phyloP scores from a whole-genome alignment of 352 stramenopile genomes.

The Pythium sukuiense region DNA sequence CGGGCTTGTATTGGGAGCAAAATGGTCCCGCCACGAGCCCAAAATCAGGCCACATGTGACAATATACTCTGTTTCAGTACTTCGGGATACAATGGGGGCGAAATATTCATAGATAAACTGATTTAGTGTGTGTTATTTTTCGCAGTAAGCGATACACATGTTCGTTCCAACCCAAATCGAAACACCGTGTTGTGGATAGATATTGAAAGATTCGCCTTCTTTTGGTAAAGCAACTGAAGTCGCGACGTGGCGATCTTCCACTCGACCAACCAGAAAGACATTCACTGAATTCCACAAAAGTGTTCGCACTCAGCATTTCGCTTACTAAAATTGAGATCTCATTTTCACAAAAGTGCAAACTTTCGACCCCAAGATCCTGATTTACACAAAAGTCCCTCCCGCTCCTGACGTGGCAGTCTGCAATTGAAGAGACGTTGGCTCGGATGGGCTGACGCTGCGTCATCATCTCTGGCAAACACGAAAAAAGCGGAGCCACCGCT shows the following conservation, averaged over 20 bases:
- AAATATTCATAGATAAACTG: not conserved
- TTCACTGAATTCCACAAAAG: slow-evolving; percentile 7
- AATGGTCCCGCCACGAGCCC: not conserved
- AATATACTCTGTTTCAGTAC: slow-evolving; percentile 1
- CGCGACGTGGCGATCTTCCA: slow-evolving; percentile 22
- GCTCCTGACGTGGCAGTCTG: slow-evolving; percentile 17
- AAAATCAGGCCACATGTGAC: slow-evolving; percentile 12
- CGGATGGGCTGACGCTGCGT: slow-evolving; percentile 35
- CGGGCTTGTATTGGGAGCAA: slow-evolving; percentile 16
- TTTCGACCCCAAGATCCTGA: not conserved
- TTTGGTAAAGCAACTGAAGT: no score
- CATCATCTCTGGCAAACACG: not conserved
- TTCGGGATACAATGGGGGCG: not conserved
- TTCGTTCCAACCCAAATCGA: not conserved
- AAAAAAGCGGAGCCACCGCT: not conserved
- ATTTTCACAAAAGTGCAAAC: not conserved
- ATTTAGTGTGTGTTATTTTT: not conserved
- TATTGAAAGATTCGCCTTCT: no score
- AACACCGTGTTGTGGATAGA: slow-evolving; percentile 3
- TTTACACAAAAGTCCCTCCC: slow-evolving; percentile 27
- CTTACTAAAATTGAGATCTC: not conserved
- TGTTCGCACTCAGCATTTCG: not conserved
- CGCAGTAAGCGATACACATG: not conserved
- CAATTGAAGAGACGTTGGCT: slow-evolving; percentile 5
- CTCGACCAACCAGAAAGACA: not conserved